Evolutionary conservation across 768 basidiomycete genomes (phyloP), one percentile per base, ranked within the genome.

Genomic region (Pilatotrama ljubarskyi): DNA sequence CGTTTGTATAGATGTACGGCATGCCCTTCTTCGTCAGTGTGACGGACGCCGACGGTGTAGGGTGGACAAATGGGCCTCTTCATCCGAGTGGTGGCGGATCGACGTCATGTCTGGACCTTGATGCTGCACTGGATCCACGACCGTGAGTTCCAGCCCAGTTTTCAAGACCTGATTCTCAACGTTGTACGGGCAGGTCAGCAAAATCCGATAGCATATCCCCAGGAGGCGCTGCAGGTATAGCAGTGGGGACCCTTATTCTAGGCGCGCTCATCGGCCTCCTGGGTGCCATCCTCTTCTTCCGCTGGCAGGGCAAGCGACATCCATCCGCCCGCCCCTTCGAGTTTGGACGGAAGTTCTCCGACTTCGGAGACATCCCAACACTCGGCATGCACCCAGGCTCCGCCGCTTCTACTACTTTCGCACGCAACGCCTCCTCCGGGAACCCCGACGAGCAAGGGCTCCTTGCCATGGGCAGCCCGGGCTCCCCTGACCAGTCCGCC

Each of bases 1-100:
- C 56, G 11, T 14, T 1, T 36, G 13, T 6, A 35, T 5, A 81
- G 80, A 78, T 80, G 17, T 83, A 80, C 76, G 80, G 79, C 1
- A 76, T 77, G 1, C 79, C 80, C 0, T 87, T 86, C 65, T 87
- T 81, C 67, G 73, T 86, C 32, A 81, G 81, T 36, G 70, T 87
- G 5, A 74, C 74, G 8, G 85, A 86, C 65, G 73, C 81, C 0
- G 71, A 69, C 20, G 83, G 84, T 10, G 75, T 76, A 38, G 70
- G 72, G 18, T 87, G 86, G 85, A 65, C 82, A 2, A 78, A 82
- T 57, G 86, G 86, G 3, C 83, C 84, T 0, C 67, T 86, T 9
- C 85, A 86, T 63, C 79, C 80, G 37, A 84, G 81, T 5, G 78
- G 77, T 8, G 67, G 64, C 14, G 73, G 74, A 9, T 66, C 75